Evolutionary conservation across 2,329 filamentous ascomycete genomes (phyloP).

Genomic region (Alternaria burnsii): DNA sequence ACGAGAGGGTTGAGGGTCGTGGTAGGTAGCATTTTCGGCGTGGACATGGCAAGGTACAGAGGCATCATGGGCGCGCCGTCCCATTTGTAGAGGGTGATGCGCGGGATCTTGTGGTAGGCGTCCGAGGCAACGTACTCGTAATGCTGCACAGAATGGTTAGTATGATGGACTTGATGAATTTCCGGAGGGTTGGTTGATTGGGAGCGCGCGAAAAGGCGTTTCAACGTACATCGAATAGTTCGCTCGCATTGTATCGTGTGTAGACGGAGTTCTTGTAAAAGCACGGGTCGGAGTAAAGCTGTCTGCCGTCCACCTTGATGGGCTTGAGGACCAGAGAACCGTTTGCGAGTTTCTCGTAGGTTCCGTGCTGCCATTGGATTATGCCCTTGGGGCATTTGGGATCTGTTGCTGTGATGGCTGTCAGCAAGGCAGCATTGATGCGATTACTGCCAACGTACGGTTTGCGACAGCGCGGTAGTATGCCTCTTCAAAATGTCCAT

Average conservation of each 20-base stretch:
- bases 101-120: conserved; percentile 67
- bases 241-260: conserved; percentile 72
- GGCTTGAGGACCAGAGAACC: conserved; percentile 68
- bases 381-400: conserved; percentile 70
- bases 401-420: conserved; percentile 58
- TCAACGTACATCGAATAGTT: conserved; percentile 65
- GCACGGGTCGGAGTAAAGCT: conserved; percentile 72
- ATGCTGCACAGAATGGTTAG: conserved; percentile 38
- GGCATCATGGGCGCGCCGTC: conserved; percentile 73
- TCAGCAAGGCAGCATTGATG: conserved; percentile 26
- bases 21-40: conserved; percentile 75
- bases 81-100: conserved; percentile 70
- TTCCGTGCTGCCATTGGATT: conserved; percentile 78
- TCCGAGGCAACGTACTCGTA: conserved; percentile 61
- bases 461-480: conserved; percentile 75
- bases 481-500: conserved; percentile 74
- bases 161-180: not conserved
- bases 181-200: not conserved
- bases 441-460: conserved; percentile 59
- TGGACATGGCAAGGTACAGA: conserved; percentile 70
- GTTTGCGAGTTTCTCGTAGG: conserved; percentile 63
- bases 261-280: conserved; percentile 63
- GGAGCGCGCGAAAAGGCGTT: not conserved
- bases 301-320: conserved; percentile 71
- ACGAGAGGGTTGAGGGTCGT: conserved; percentile 67